Evolutionary conservation across 106 monocot genomes (phyloP), one percentile per base, ranked within the genome.

Genomic region (Dioscorea zingiberensis): DNA sequence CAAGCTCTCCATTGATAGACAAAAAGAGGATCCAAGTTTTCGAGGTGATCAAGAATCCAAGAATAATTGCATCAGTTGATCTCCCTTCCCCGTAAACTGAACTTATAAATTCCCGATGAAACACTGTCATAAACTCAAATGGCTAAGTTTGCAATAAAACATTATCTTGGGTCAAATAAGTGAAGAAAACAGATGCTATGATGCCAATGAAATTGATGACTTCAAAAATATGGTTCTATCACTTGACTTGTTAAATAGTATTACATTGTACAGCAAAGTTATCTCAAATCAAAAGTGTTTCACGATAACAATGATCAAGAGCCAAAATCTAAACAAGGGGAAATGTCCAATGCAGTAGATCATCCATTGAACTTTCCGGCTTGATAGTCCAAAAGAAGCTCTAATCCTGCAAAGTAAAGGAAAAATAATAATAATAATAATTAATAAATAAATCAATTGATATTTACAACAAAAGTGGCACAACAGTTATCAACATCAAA

Each of bases 1-100:
- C 79, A 97, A 80, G 85, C 94, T 83, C 81, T 97, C 97, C 97
- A 97, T 94, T 55, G 64, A 54, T 56, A 15, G 48, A 55, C 54
- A 66, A 69, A 65, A 71, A 71, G 55, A 66, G 72, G 63, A 67
- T 71, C 71, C 76, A 74, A 73, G 83, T 62, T 74, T 62, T 72
- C 79, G 71, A 71, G 76, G 74, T 71, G 71, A 74, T 67, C 72
- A 79, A 65, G 19, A 66, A 77, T 67, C 67, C 74, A 74, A 70
- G 76, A 78, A 58, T 72, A 78, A 84, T 58, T 69, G 64, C 63
- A 58, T 66, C 80, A 79, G 59, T 63, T 60, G 67, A 60, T 70
- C 38, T 67, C 77, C 80, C 66, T 75, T 73, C 78, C 59, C 62
- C 72, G 53, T 57, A 73, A 71, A 71, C 58, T 57, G 72, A 81